Conservation (phyloP, 2,329 filamentous ascomycete species). For the Aschersonia sp. region DNA sequence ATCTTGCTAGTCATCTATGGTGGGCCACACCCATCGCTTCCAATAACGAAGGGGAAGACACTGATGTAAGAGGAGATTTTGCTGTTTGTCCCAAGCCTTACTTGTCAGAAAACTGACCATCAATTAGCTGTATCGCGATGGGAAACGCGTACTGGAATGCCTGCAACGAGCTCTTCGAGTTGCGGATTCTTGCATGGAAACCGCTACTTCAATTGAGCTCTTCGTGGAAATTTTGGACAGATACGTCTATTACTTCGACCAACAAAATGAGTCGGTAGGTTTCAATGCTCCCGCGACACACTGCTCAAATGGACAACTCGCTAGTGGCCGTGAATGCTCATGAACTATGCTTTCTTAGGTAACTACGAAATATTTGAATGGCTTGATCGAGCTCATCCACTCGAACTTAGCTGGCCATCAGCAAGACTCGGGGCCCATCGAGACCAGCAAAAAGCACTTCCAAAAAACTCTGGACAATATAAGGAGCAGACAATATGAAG, state of each 20-base stretch:
- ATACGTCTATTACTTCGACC: conserved; percentile 99
- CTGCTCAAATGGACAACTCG: no score
- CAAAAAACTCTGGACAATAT: conserved; percentile 92
- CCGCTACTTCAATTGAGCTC: conserved; percentile 87
- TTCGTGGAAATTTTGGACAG: conserved; percentile 98
- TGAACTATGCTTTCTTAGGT: conserved; percentile 32
- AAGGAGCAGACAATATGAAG: conserved; percentile 79
- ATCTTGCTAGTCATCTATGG: conserved; percentile 93
- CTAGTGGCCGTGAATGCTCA: background rate
- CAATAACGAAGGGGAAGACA: conserved; percentile 67
- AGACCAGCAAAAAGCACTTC: conserved; percentile 88
- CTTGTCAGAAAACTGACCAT: conserved; percentile 8
- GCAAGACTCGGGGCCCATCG: conserved; percentile 66
- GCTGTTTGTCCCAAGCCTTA: background rate
- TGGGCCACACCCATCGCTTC: conserved; percentile 80
- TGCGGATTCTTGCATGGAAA: conserved; percentile 98
- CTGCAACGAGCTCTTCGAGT: conserved; percentile 89
- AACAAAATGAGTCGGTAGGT: conserved; percentile 84
- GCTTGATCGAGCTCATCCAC: conserved; percentile 94
- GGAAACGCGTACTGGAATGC: conserved; percentile 92
- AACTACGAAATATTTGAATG: conserved; percentile 95
- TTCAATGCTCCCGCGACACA: background rate
- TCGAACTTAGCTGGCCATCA: conserved; percentile 83
- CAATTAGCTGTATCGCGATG: conserved; percentile 81
- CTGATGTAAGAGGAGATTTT: conserved; percentile 44